Evolutionary conservation across 139 green algal species (phyloP).

Genomic region (Chlamydomonas sphaeroides): DNA sequence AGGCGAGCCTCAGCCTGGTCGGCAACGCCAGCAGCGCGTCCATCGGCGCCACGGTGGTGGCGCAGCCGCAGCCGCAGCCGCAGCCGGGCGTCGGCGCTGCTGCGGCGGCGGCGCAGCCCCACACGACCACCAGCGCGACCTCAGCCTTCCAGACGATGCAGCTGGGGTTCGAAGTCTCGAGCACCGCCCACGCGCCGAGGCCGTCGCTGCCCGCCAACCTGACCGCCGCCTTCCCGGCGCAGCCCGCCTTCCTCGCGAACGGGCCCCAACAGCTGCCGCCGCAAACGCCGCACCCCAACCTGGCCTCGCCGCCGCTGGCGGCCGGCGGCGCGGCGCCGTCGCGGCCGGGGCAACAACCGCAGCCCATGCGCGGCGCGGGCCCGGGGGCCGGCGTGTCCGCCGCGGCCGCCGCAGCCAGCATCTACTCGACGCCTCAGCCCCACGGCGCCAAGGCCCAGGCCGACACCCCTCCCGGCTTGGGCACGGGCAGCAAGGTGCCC

Average conservation of each 20-base stretch:
- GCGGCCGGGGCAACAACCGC: not conserved
- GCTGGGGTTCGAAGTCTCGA: not conserved
- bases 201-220: not conserved
- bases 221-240: not conserved
- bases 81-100: not conserved
- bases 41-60: too few relatives aligned
- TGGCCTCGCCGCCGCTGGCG: not conserved
- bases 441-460: not conserved
- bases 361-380: too few relatives aligned
- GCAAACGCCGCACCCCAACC: not conserved
- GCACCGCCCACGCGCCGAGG: not conserved
- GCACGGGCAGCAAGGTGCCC: constrained; percentile 23
- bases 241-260: too few relatives aligned
- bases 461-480: not conserved
- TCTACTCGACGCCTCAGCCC: too few relatives aligned
- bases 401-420: too few relatives aligned
- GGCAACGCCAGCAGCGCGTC: not conserved
- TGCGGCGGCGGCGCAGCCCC: too few relatives aligned
- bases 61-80: not conserved
- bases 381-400: not conserved
- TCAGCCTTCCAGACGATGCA: not conserved
- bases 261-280: too few relatives aligned
- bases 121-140: not conserved
- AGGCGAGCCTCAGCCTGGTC: too few relatives aligned
- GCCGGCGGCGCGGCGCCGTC: too few relatives aligned